Conservation (phyloP, 257 asterid genomes). For the Jaltomata sinuosa region DNA sequence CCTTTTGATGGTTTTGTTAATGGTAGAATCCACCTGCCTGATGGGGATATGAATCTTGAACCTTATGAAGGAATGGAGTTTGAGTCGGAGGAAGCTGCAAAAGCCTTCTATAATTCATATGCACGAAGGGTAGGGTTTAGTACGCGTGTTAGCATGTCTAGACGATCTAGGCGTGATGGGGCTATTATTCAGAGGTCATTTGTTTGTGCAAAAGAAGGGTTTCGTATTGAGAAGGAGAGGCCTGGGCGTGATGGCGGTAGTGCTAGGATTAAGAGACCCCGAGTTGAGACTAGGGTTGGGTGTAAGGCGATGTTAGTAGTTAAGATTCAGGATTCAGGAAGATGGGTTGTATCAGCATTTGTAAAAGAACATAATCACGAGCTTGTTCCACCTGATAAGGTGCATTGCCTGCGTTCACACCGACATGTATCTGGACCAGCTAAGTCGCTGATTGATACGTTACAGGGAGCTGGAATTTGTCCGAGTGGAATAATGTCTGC, state of each 20-base stretch:
- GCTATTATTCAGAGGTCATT: slow-evolving; percentile 8
- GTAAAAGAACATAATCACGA: slow-evolving; percentile 9
- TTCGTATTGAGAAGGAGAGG: slow-evolving; percentile 6
- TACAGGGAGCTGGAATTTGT: slow-evolving; percentile 6
- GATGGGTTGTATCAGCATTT: background rate
- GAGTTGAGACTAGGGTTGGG: slow-evolving; percentile 11
- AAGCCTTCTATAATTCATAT: slow-evolving; percentile 2
- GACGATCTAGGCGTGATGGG: slow-evolving; percentile 6
- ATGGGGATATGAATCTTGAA: background rate
- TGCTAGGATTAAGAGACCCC: slow-evolving; percentile 1
- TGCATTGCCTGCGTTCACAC: slow-evolving; percentile 6
- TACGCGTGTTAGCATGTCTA: slow-evolving; percentile 1
- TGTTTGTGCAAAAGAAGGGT: slow-evolving; percentile 2
- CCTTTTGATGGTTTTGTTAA: background rate
- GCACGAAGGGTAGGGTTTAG: slow-evolving; percentile 7
- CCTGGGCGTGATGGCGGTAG: background rate
- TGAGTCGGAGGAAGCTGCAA: slow-evolving; percentile 3
- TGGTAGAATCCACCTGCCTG: background rate
- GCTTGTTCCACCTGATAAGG: slow-evolving; percentile 12
- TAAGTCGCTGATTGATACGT: slow-evolving; percentile 5
- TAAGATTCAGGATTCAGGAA: background rate
- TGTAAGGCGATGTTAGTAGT: slow-evolving; percentile 1
- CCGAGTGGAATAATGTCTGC: slow-evolving; percentile 8
- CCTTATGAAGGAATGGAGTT: slow-evolving; percentile 10
- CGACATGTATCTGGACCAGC: slow-evolving; percentile 5